Evolutionary conservation across 2,329 filamentous ascomycete genomes (phyloP).

Genomic region (Ophiobolus disseminans): DNA sequence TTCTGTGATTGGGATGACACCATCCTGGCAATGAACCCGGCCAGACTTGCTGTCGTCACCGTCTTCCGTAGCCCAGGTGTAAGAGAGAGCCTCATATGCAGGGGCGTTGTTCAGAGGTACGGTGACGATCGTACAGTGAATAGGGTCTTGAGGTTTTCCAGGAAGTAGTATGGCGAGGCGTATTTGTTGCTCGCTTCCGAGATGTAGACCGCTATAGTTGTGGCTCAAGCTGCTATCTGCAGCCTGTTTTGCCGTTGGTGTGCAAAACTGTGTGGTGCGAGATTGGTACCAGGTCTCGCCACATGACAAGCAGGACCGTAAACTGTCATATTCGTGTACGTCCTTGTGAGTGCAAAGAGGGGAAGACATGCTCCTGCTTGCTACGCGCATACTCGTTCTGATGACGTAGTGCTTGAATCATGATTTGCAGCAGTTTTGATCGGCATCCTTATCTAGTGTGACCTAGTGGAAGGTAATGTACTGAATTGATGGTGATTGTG

Average conservation of each 20-base stretch:
- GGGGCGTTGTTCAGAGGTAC: constrained; percentile 1
- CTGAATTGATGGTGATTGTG: too few relatives aligned
- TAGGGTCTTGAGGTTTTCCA: neutral
- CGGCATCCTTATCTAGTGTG: too few relatives aligned
- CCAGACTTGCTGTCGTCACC: constrained; percentile 18
- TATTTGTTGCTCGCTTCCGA: neutral
- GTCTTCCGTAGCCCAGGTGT: constrained; percentile 22
- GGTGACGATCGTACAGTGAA: constrained; percentile 8
- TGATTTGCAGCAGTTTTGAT: too few relatives aligned
- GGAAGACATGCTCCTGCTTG: neutral
- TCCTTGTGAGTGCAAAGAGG: neutral
- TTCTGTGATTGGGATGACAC: constrained; percentile 9
- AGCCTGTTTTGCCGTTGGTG: neutral
- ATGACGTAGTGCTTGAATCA: too few relatives aligned
- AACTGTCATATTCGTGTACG: neutral
- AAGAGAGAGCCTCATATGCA: constrained; percentile 20
- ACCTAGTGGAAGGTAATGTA: too few relatives aligned
- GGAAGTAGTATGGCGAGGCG: constrained; percentile 4
- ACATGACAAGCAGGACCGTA: constrained; percentile 1
- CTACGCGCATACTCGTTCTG: too few relatives aligned
- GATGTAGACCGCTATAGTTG: neutral
- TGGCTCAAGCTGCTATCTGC: neutral
- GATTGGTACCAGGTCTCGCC: neutral
- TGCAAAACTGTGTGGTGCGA: neutral
- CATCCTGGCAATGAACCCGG: constrained; percentile 4